Evolutionary conservation across 73 alveolate genomes (phyloP).

Genomic region (Loxodes magnus): DNA sequence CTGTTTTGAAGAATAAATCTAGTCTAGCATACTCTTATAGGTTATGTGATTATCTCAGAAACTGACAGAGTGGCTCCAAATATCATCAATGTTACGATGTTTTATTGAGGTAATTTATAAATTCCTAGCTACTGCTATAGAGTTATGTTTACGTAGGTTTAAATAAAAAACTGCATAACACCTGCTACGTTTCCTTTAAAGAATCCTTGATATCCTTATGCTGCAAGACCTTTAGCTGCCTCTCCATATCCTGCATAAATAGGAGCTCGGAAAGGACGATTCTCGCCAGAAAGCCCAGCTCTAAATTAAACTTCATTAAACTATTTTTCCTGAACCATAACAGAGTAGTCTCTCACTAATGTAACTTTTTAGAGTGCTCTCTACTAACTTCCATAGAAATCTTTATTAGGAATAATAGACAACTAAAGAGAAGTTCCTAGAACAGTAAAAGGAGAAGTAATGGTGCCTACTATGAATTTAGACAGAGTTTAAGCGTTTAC

Average conservation of each 20-base stretch:
- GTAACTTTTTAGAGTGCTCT: neutral
- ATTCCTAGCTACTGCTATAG: neutral
- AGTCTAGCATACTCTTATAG: constrained; percentile 1
- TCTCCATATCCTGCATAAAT: neutral
- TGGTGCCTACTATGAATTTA: constrained; percentile 1
- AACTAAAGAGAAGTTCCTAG: constrained; percentile 7
- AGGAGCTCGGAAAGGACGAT: constrained; percentile 14
- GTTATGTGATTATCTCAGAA: neutral
- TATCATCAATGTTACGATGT: neutral
- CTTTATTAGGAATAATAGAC: neutral
- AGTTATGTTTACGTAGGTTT: neutral
- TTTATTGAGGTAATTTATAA: neutral
- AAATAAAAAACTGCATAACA: neutral
- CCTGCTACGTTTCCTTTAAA: constrained; percentile 6
- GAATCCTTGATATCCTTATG: constrained; percentile 13
- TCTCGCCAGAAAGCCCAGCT: constrained; percentile 1
- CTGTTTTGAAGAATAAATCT: constrained; percentile 7
- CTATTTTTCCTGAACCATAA: neutral
- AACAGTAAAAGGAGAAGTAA: constrained; percentile 8
- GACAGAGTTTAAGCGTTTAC: neutral
- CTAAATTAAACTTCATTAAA: neutral
- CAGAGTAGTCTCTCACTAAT: constrained; percentile 1
- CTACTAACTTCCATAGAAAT: neutral
- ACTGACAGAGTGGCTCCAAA: neutral
- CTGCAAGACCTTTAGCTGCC: constrained; percentile 8